Base-by-base conservation (phyloP, 2,329 filamentous ascomycete genomes). In the Penicillium sp. region DNA sequence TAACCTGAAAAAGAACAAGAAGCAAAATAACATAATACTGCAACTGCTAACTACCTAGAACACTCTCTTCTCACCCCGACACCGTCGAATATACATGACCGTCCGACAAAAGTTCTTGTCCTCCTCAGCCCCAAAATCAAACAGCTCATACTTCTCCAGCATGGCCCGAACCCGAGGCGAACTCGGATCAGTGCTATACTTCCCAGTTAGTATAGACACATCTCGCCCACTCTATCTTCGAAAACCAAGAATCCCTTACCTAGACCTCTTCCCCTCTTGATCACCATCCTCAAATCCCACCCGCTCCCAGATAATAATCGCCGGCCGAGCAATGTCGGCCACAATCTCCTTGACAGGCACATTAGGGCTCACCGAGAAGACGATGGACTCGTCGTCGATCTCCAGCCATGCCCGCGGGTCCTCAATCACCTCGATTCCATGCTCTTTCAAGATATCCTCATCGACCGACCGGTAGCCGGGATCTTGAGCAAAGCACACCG, bases 341-440 rank as follows among this genome's bases (percentile, higher is more conserved):
- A 79, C 65, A 27, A 77, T 74, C 59, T 78, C 73, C 50, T 72
- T 73, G 11, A 75, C 64, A 3, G 75, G 71, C 2, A 74, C 67
- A 50, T 69, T 63, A 6, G 71, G 51, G n/a, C 62, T 69, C 46
- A 69, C 58, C 1, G 73, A 72, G 56, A 77, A 61, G 10, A 78
- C 69, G 6, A 77, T 49, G 2, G 73, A 71, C 16, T 69, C 55
- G 35, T 73, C 66, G 50, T 77, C 70, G 9, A 77, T 55, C 58
- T 75, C 70, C 3, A 76, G 65, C 60, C 77, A 76, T 4, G 70
- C 74, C 24, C 60, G 46, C 2, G 69, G 68, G 39, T 72, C 68
- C n/a, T 70, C 60, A n/a, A 72, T 49, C n/a, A 69, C 59, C 37
- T 65, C 44, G 3, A 69, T 52, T 2, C 60, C 61, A 27, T 53